Conservation (phyloP, 179 eudicot species). For the Vitellaria paradoxa region DNA sequence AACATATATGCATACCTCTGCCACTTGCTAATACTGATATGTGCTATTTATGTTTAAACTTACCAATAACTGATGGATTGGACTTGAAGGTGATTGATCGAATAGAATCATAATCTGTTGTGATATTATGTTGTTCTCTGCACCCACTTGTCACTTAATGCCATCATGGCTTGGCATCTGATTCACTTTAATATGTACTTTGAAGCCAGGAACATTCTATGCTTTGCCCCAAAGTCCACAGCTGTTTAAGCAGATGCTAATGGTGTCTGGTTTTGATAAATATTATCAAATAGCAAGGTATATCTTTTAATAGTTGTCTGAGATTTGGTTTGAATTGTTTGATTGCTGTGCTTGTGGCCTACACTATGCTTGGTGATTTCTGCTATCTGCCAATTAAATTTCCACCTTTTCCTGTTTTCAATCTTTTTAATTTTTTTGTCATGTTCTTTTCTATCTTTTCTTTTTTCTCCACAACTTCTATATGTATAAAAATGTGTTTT, state of each 20-base stretch:
- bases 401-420: neutral
- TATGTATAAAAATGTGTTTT: neutral
- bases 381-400: neutral
- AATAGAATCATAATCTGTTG: neutral
- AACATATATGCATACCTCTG: neutral
- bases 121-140: neutral
- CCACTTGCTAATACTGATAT: too few relatives aligned
- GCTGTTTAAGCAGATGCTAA: constrained; percentile 95
- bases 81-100: neutral
- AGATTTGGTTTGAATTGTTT: neutral
- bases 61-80: neutral
- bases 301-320: neutral
- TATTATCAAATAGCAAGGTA: constrained; percentile 97
- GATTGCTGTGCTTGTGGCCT: neutral
- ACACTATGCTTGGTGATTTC: neutral
- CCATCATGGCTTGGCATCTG: constrained; percentile 11
- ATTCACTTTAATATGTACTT: constrained; percentile 34
- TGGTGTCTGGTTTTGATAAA: constrained; percentile 90
- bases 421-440: neutral
- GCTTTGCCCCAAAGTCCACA: constrained; percentile 98
- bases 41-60: too few relatives aligned
- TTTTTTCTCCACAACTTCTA: neutral
- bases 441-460: neutral
- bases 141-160: neutral
- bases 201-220: constrained; percentile 95